Percentiles rank a stretch among this genome's conserved stretches.
Conservation (phyloP, 768 basidiomycete species). For the Cystobasidium tubakii region DNA sequence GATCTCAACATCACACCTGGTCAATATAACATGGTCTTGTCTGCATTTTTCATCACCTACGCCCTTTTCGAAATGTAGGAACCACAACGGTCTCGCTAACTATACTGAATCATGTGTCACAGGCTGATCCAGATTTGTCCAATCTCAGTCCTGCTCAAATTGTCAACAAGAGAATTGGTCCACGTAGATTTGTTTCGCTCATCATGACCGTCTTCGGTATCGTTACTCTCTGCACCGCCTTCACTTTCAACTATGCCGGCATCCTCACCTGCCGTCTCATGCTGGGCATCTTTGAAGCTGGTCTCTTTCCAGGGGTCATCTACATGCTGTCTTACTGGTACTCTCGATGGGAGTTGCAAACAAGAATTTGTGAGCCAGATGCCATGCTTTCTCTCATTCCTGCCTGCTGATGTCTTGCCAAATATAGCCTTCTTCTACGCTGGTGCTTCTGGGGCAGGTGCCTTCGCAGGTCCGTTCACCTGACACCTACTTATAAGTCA, state of each 20-base stretch:
- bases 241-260: slow-evolving; percentile 12
- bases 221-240: slow-evolving; percentile 14
- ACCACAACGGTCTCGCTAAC: not conserved
- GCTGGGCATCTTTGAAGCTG: slow-evolving; percentile 69
- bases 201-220: slow-evolving; percentile 12
- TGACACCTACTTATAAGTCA: too few relatives aligned
- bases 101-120: not conserved
- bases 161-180: slow-evolving; percentile 6
- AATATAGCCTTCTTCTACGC: not conserved
- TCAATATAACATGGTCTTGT: slow-evolving; percentile 34
- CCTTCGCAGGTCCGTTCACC: not conserved
- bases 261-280: slow-evolving; percentile 53
- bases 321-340: slow-evolving; percentile 59
- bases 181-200: not conserved
- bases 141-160: not conserved
- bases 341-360: slow-evolving; percentile 64
- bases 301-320: slow-evolving; percentile 62
- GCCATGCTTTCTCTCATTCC: not conserved
- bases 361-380: not conserved
- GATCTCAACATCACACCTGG: slow-evolving; percentile 31
- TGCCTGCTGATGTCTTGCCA: not conserved
- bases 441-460: not conserved
- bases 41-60: slow-evolving; percentile 1
- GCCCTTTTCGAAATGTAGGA: slow-evolving; percentile 7
- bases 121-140: too few relatives aligned